Evolutionary conservation across 2,329 filamentous ascomycete species (phyloP), one percentile per base, ranked within the genome.

Genomic region (Aspergillus thermomutatus): DNA sequence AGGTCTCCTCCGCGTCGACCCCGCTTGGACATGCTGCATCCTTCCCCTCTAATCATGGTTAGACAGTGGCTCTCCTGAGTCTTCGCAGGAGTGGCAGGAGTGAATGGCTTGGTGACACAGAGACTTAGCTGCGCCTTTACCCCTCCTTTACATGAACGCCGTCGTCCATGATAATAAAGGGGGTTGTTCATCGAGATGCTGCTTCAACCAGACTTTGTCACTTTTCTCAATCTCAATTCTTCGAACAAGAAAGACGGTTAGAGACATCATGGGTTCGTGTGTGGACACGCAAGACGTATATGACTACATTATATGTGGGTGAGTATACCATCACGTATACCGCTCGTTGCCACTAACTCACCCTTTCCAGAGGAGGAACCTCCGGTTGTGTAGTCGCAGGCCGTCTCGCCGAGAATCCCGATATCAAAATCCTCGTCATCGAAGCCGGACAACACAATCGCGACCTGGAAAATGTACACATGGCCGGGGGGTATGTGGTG

Each of bases 341-440:
- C 2, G 7, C 14, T 10, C 34, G 10, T 40, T 1, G 3, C 2
- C 10, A 17, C 23, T 48, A 49, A 45, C 47, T 60, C 14, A 63
- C 26, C 2, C 23, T 21, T 4, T 11, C 7, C 27, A 77, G 79
- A 53, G 79, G 77, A 40, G 79, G 79, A 6, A 81, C 79, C 6
- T 71, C 79, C 4, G 79, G 79, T 21, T 80, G 78, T 61, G 79
- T 81, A 1, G 74, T 81, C 34, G 79, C 79, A 23, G 76, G 72
- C 11, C 77, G 79, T 14, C 70, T 81, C 2, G 77, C 78, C 0
- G 78, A 80, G 61, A 75, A 79, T 34, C 67, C 69, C 2, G 69
- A 76, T 53, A 65, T 74, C 4, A 73, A 63, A 4, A 67, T 81
- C 19, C 71, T 80, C 10, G 66, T 81, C 11, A 65, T 81, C n/a